Conservation (phyloP, 2,329 filamentous ascomycete genomes). For the Diaporthe vexans region DNA sequence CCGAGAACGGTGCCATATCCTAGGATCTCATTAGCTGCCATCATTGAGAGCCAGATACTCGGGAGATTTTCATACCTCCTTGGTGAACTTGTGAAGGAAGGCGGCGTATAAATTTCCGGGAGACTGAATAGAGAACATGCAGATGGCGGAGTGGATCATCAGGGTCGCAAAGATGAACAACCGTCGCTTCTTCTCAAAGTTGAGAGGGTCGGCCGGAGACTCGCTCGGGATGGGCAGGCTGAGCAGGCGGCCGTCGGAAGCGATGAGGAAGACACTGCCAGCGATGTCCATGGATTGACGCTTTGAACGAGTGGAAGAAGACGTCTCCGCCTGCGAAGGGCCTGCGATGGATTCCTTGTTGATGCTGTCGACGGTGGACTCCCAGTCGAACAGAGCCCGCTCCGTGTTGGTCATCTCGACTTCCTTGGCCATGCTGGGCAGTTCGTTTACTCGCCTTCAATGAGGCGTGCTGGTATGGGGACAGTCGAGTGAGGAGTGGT, state of each 20-base stretch:
- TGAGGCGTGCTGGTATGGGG: conserved; percentile 22
- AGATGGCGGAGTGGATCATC: conserved; percentile 43
- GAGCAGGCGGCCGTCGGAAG: conserved; percentile 49
- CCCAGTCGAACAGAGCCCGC: conserved; percentile 35
- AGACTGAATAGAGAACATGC: conserved; percentile 46
- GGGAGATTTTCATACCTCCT: conserved; percentile 39
- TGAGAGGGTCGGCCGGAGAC: conserved; percentile 49
- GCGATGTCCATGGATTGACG: conserved; percentile 42
- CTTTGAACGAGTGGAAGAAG: conserved; percentile 35
- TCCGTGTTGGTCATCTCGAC: conserved; percentile 33
- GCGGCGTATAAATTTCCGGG: conserved; percentile 44
- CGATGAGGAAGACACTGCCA: conserved; percentile 51
- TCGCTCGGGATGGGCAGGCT: conserved; percentile 51
- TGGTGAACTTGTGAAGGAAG: conserved; percentile 44
- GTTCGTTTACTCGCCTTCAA: conserved; percentile 2
- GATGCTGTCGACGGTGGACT: conserved; percentile 20
- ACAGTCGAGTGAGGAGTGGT: conserved; percentile 13
- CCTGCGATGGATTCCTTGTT: conserved; percentile 27
- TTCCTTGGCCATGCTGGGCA: conserved; percentile 23
- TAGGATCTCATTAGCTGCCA: conserved; percentile 27
- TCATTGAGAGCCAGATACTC: background rate
- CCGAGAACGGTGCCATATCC: conserved; percentile 46
- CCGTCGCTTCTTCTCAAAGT: conserved; percentile 46
- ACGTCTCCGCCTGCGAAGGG: conserved; percentile 32
- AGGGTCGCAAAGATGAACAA: conserved; percentile 42